Evolutionary conservation across 768 basidiomycete species (phyloP).

Genomic region (Lactifluus hygrophoroides): DNA sequence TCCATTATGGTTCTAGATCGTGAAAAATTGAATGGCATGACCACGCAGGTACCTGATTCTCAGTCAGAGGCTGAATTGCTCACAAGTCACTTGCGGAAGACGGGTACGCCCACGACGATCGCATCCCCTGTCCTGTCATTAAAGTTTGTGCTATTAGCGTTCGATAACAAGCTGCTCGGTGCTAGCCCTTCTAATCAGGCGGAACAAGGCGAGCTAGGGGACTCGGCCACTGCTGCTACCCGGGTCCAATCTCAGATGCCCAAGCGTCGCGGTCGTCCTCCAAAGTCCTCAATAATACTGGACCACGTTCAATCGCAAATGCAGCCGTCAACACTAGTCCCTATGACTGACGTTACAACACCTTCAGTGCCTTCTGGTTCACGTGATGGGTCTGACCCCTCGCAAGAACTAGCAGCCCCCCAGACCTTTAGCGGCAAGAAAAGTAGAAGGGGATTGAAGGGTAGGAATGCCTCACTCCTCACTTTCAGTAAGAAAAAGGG

Average conservation of each 20-base stretch:
- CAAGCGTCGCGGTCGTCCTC: not conserved
- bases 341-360: not conserved
- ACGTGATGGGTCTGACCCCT: not conserved
- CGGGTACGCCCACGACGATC: not conserved
- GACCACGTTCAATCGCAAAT: not conserved
- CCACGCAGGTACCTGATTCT: conserved; percentile 13
- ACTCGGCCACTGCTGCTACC: not conserved
- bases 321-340: not conserved
- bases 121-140: not conserved
- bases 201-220: not conserved
- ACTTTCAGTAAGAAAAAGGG: conserved; percentile 9
- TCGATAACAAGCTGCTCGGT: not conserved
- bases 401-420: not conserved
- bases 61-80: conserved; percentile 4
- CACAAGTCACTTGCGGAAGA: not conserved
- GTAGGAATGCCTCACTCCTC: conserved; percentile 2
- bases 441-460: not conserved
- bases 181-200: not conserved
- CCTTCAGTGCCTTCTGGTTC: not conserved
- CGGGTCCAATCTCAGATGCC: not conserved
- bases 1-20: not conserved
- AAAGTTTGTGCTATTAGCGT: not conserved
- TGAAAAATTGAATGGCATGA: not conserved
- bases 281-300: not conserved
- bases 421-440: not conserved